Base-by-base conservation (phyloP, 2,329 filamentous ascomycete species). In the Microcyclospora pomicola region DNA sequence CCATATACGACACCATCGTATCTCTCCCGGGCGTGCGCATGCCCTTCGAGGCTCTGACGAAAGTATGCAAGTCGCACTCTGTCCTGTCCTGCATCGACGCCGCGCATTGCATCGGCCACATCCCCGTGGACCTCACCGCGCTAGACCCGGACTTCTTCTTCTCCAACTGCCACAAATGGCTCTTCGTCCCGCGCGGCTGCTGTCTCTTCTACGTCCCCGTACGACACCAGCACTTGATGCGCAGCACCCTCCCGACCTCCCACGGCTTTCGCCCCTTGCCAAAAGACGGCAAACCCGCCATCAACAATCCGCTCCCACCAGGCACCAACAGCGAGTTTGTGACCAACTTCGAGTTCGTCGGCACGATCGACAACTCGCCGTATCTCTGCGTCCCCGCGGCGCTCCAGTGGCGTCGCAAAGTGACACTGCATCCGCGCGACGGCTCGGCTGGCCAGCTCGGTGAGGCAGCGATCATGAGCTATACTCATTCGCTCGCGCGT, bases 131-230 rank as follows among this genome's bases (percentile, higher is more conserved):
- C 57, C 61, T 95, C 11, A 46, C 55, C 0, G 58, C 61, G 3
- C 62, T 86, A 2, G 73, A 86, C 44, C 78, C 85, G 0, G 87
- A 95, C 59, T 95, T 93, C 62, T 83, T 92, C 53, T 72, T 88
- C 11, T 80, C 71, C 39, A 95, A 95, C 58, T 83, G 77, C 49
- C 83, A 93, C 65, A 93, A 93, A 57, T 96, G 88, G 88, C 74
- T 95, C 6, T 78, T 75, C 52, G 73, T 75, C 1, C 88, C 87
- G 1, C 76, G 87, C 27, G 80, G 79, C 12, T 86, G 81, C 54
- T 85, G 85, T 2, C 65, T 91, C 3, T 73, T 95, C 46, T 81
- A 92, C 59, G 82, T 91, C 1, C 82, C 86, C 0, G 42, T 67
- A 13, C 71, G 80, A 15, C 86, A 92, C 58, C 88, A 95, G 57